Base-by-base conservation (phyloP, 2,329 filamentous ascomycete genomes). In the Aaosphaeria arxii region DNA sequence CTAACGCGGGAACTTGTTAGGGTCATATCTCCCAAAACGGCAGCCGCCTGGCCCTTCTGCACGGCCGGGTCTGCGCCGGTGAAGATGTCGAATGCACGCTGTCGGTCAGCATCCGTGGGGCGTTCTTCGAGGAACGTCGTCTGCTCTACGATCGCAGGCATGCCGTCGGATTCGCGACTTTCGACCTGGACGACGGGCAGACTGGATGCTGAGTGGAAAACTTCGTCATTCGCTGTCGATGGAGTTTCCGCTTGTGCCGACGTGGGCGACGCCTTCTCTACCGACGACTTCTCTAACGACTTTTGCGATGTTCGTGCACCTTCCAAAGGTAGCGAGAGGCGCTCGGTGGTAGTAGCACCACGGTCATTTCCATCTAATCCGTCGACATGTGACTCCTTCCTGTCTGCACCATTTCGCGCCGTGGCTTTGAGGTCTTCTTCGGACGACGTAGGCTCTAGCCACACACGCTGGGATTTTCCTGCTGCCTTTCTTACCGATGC, bases 31-130 rank as follows among this genome's bases (percentile, higher is more conserved):
- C 94, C 94, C 71, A 96, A 85, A 85, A 90, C 95, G 30, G 90
- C 82, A 29, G 91, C 91, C 11, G 91, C 90, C 64, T 87, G 86
- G 31, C 87, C 84, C 62, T 89, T 91, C 38, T 80, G 79, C 24
- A 94, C 85, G 50, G 91, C 87, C 44, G 89, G 85, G 63, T 96
- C 91, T 51, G 86, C 83, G 36, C 91, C 91, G 48, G 92, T 86
- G 65, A 83, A 97, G 38, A 99, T 90, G 62, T 85, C 86, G 58
- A 85, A 81, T 1, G 92, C 94, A 65, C 88, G 89, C 56, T 87
- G 82, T 17, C 81, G 79, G 58, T 96, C 91, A 48, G 88, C 84
- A 35, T 84, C 81, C 1, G 82, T 74, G 4, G 77, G 74, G 80
- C 71, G 67, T n/a, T 56, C 56, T 40, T 63, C 56, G 24, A 57